Percentiles rank a stretch among this genome's conserved stretches.
These are phyloP conservation scores for Scutellaria galericulata DNA, from an alignment of 257 asterid species.

Conservation along the genomic window DNA sequence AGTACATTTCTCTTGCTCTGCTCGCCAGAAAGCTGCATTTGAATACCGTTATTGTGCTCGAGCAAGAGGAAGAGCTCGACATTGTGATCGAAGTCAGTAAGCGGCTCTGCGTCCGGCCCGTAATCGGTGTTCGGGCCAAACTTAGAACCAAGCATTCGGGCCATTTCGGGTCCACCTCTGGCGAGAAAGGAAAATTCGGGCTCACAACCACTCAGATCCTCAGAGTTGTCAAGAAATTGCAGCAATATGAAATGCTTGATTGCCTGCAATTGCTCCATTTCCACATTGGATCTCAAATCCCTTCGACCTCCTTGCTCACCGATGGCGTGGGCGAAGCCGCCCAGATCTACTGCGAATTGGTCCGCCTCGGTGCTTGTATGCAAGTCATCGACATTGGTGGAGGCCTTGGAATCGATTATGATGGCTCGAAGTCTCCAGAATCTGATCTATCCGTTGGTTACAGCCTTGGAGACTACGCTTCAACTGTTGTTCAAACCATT, in stretches of 20 bases:
- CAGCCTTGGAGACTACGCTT: slow-evolving; percentile 72
- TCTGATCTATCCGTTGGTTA: slow-evolving; percentile 83
- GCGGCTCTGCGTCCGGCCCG: slow-evolving; percentile 70
- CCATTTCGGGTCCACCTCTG: slow-evolving; percentile 98
- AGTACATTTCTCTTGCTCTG: slow-evolving; percentile 81
- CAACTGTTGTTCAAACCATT: slow-evolving; percentile 72
- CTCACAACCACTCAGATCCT: slow-evolving; percentile 77
- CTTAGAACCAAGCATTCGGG: slow-evolving; percentile 93
- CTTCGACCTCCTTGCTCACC: slow-evolving; percentile 64
- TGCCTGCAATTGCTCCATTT: slow-evolving; percentile 92
- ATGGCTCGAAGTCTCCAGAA: slow-evolving; percentile 76
- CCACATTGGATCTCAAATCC: slow-evolving; percentile 98
- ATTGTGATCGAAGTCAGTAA: slow-evolving; percentile 63
- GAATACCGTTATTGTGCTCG: slow-evolving; percentile 85
- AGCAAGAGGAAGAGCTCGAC: slow-evolving; percentile 91
- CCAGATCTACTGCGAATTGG: slow-evolving; percentile 79
- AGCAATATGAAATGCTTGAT: slow-evolving; percentile 70
- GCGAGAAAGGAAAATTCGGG: slow-evolving; percentile 94
- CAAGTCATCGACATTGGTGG: slow-evolving; percentile 86
- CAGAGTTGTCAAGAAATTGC: slow-evolving; percentile 73
- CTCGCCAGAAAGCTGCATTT: slow-evolving; percentile 67
- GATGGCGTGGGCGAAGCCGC: slow-evolving; percentile 92
- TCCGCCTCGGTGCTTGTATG: slow-evolving; percentile 85
- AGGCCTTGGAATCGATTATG: slow-evolving; percentile 94
- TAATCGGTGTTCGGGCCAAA: slow-evolving; percentile 88